Evolutionary conservation across 805 yeast genomes (phyloP).

Genomic region (Cyberlindnera saturnus): DNA sequence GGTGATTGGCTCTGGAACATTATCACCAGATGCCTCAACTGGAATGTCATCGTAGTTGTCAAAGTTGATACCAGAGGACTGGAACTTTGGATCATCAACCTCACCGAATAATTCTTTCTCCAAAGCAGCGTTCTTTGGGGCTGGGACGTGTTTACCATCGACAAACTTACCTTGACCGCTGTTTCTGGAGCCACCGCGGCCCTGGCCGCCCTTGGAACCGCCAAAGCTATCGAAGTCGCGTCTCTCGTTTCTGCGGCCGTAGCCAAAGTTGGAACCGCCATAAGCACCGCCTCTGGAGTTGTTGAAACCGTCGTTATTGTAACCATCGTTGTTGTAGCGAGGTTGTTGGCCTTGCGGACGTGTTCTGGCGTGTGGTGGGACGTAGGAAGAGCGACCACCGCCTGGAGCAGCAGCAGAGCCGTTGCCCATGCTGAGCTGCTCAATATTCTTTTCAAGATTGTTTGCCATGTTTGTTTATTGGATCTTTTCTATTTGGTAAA

Average conservation of each 20-base stretch:
- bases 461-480: constrained; percentile 38
- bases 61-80: constrained; percentile 95
- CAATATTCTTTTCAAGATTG: constrained; percentile 45
- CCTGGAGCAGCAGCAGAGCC: constrained; percentile 7
- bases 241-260: constrained; percentile 11
- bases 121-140: constrained; percentile 58
- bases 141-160: constrained; percentile 85
- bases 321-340: constrained; percentile 8
- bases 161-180: constrained; percentile 75
- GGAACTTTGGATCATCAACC: constrained; percentile 53
- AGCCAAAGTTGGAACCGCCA: constrained; percentile 5
- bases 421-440: constrained; percentile 46
- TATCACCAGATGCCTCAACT: constrained; percentile 93
- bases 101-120: constrained; percentile 89
- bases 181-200: constrained; percentile 27
- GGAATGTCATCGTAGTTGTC: constrained; percentile 99
- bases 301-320: constrained; percentile 11
- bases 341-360: constrained; percentile 21
- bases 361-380: constrained; percentile 49
- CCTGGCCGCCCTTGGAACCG: constrained; percentile 20
- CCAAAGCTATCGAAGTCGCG: constrained; percentile 18
- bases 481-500: not conserved
- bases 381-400: constrained; percentile 35
- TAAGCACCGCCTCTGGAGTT: constrained; percentile 22
- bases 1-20: constrained; percentile 89